Base-by-base conservation (phyloP, 2,329 filamentous ascomycete species). In the Neofusicoccum kwambonambiense region DNA sequence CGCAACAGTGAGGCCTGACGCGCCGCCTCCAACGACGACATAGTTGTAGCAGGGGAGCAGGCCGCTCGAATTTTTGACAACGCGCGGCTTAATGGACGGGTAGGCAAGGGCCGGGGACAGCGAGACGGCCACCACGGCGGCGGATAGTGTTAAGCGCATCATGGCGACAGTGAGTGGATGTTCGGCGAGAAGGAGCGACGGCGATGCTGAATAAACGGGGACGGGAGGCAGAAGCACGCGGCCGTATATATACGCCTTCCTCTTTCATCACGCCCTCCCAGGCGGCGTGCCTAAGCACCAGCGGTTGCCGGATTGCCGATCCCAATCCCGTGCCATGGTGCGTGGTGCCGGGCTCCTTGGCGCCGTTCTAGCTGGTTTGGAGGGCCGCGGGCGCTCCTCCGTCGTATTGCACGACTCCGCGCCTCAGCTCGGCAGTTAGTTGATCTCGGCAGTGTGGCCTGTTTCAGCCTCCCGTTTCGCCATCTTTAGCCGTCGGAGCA, bases 1-100 rank as follows among this genome's bases (percentile, higher is more conserved):
- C n/a, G 67, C 68, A n/a, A 66, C 65, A 2, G 66, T 63, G 22
- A 69, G 57, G 3, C 68, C 67, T 4, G 67, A 65, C 8, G 65
- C 64, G n/a, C 68, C 68, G 37, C 68, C 68, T n/a, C 68, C 68
- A 35, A 68, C 41, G 11, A 69, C 19, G 50, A 65, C 51, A 27
- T 60, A 65, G 17, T 65, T 35, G 27, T 58, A 58, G 41, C 39
- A 58, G 11, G 54, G 41, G 22, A 58, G 41, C 7, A 58, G 39
- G 22, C 54, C 54, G 5, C 19, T 44, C 8, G 54, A 44, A 7
- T 58, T 58, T 9, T n/a, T 22, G 11, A 58, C 8, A 15, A 58
- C n/a, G 22, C 54, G 54, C 54, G 54, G 54, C 39, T 19, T 58
- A 17, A 34, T 45, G 1, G 54, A 58, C 8, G 54, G 54, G 13